These are phyloP conservation scores for Tolypocladium ovalisporum DNA, from an alignment of 2,329 filamentous ascomycete genomes.

Conservation along the genomic window DNA sequence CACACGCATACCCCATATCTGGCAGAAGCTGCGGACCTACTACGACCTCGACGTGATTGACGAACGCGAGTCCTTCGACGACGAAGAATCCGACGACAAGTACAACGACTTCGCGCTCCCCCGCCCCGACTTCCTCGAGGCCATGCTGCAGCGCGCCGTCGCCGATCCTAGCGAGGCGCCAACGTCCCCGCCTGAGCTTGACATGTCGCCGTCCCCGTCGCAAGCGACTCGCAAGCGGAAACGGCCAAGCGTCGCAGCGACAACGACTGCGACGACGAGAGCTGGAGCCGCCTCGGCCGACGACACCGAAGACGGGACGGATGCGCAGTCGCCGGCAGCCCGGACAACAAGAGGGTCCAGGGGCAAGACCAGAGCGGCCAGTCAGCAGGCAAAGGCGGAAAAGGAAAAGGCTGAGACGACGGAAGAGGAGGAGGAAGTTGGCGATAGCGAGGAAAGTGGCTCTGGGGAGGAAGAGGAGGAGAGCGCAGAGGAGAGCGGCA, in stretches of 20 bases:
- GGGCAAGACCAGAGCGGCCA: slow-evolving; percentile 31
- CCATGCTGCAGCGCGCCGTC: slow-evolving; percentile 33
- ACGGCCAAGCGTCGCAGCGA: slow-evolving; percentile 22
- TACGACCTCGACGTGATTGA: slow-evolving; percentile 84
- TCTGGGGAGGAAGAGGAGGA: slow-evolving; percentile 22
- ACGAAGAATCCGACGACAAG: slow-evolving; percentile 45
- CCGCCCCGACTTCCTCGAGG: slow-evolving; percentile 28
- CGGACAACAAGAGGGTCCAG: slow-evolving; percentile 31
- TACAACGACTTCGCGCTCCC: slow-evolving; percentile 60
- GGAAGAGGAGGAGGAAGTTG: slow-evolving; percentile 23
- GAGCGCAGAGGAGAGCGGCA: slow-evolving; percentile 23
- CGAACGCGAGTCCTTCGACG: slow-evolving; percentile 64
- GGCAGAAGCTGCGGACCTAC: slow-evolving; percentile 71
- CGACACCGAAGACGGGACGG: slow-evolving; percentile 35
- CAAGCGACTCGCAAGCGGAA: slow-evolving; percentile 32
- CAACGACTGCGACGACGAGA: slow-evolving; percentile 12
- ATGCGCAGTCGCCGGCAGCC: slow-evolving; percentile 21
- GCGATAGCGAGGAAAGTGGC: slow-evolving; percentile 23
- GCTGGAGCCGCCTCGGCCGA: slow-evolving; percentile 33
- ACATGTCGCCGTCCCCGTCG: slow-evolving; percentile 23
- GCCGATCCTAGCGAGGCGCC: slow-evolving; percentile 36
- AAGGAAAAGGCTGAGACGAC: slow-evolving; percentile 18
- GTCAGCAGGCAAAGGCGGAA: slow-evolving; percentile 21
- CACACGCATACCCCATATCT: slow-evolving; percentile 83
- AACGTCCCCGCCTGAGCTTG: slow-evolving; percentile 33